These are phyloP conservation scores for Eucalyptus regnans DNA, from an alignment of 345 rosid genomes.

Conservation along the genomic window DNA sequence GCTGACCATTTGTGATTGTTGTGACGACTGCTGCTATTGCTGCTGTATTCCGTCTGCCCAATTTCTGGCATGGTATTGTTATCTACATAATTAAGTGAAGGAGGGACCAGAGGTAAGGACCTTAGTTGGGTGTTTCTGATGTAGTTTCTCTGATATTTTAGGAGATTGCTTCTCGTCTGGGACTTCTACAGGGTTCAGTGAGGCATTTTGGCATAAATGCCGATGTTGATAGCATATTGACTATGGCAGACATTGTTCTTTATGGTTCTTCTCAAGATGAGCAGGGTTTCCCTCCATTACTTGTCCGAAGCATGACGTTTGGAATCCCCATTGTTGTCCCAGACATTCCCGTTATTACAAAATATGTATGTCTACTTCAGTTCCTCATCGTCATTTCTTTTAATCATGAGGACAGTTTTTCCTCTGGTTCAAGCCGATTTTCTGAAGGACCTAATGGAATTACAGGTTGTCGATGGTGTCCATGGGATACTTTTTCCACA, in stretches of 20 bases:
- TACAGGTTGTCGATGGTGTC: constrained; percentile 61
- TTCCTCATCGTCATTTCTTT: background rate
- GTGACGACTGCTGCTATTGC: background rate
- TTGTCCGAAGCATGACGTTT: constrained; percentile 87
- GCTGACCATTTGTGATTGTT: background rate
- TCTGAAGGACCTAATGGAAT: background rate
- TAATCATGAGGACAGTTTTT: background rate
- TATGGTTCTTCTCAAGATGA: constrained; percentile 95
- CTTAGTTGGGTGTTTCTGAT: background rate
- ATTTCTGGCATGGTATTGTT: background rate
- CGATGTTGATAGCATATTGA: constrained; percentile 55
- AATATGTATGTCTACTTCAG: constrained; percentile 42
- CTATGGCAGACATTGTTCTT: constrained; percentile 82
- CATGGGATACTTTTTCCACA: constrained; percentile 59
- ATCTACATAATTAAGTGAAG: background rate
- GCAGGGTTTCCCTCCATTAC: constrained; percentile 74
- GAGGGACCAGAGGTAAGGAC: background rate
- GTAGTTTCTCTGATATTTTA: constrained; percentile 10
- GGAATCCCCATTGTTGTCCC: constrained; percentile 68
- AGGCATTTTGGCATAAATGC: constrained; percentile 64
- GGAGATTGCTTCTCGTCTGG: constrained; percentile 75
- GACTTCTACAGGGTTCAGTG: constrained; percentile 58
- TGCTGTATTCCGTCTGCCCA: background rate
- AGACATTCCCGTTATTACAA: constrained; percentile 62
- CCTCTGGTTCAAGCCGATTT: background rate